These are phyloP conservation scores for Geranomyces michiganensis DNA, from an alignment of 192 early-diverging fungal genomes.

Conservation along the genomic window DNA sequence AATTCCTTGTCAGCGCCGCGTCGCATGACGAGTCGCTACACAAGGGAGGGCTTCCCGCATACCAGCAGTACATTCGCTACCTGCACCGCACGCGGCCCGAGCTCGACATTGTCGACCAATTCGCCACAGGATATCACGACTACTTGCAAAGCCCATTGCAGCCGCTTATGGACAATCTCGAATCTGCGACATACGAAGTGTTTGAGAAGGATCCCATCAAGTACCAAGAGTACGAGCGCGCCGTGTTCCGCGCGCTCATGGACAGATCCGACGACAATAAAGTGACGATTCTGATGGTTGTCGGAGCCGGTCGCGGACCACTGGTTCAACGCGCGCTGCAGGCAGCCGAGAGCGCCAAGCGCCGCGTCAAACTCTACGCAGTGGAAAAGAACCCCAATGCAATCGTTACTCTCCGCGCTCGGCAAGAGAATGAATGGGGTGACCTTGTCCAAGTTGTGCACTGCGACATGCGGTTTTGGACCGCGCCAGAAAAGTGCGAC, in stretches of 20 bases:
- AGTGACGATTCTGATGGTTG: slow-evolving; percentile 77
- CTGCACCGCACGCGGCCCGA: slow-evolving; percentile 67
- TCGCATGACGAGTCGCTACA: slow-evolving; percentile 34
- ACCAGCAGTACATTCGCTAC: slow-evolving; percentile 80
- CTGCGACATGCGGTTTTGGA: slow-evolving; percentile 90
- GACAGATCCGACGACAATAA: slow-evolving; percentile 40
- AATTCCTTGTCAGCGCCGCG: slow-evolving; percentile 45
- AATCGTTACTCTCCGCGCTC: slow-evolving; percentile 78
- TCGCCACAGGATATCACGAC: slow-evolving; percentile 88
- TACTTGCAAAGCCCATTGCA: slow-evolving; percentile 73
- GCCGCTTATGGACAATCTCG: slow-evolving; percentile 95
- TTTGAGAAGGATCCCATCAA: slow-evolving; percentile 96
- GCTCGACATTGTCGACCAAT: slow-evolving; percentile 65
- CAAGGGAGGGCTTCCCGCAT: slow-evolving; percentile 54
- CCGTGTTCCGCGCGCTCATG: slow-evolving; percentile 35
- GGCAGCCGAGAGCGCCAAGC: slow-evolving; percentile 67
- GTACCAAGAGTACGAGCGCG: slow-evolving; percentile 88
- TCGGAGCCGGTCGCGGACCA: slow-evolving; percentile 95
- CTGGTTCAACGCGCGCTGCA: slow-evolving; percentile 84
- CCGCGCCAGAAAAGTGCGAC: slow-evolving; percentile 73
- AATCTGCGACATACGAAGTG: slow-evolving; percentile 90
- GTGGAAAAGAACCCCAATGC: slow-evolving; percentile 98
- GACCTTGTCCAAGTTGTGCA: slow-evolving; percentile 81
- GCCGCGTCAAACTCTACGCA: slow-evolving; percentile 74
- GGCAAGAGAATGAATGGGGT: slow-evolving; percentile 76